Evolutionary conservation across 306 rosid genomes (phyloP), one percentile per base, ranked within the genome.

Genomic region (Sphenostylis stenocarpa): DNA sequence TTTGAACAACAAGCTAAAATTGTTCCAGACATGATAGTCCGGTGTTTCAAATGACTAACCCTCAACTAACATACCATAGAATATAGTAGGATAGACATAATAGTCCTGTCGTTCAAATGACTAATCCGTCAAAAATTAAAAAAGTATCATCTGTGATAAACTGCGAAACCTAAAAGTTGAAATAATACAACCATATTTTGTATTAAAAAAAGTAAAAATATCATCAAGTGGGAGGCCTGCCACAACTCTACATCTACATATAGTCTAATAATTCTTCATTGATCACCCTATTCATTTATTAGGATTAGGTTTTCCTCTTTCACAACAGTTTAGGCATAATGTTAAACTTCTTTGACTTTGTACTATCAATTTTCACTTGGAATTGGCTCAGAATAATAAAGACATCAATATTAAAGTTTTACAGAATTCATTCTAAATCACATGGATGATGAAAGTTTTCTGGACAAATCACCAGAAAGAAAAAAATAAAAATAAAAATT

Each of bases 381-480:
- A 73, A 69, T 28, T 16, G 57, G 63, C 43, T 68, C 11, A 36
- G 20, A 49, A 66, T 51, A 53, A 41, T 64, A 66, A 67, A 52
- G 58, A 1, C 63, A 15, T 47, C 31, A 16, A 74, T 6, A 7
- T 61, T 14, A 6, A 67, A 55, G 9, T 16, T 62, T 28, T 26
- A 56, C 70, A 60, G 29, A 57, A 39, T 73, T 56, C 43, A 24
- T 16, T 66, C 39, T 26, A 24, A 29, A 68, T 58, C 76, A 34
- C 29, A 67, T 67, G 55, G 31, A 14, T 24, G 43, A 53, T 16
- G 56, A 44, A 31, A 70, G 26, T 47, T 38, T 49, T 51, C 56
- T 36, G 61, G 44, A 67, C 34, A 55, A 28, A 17, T 28, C 21
- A 38, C 43, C 63, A 47, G 2, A n/a, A 24, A 39, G 28, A 43